Conservation (phyloP, 2,329 filamentous ascomycete genomes). For the Phaeosphaeria sp. region DNA sequence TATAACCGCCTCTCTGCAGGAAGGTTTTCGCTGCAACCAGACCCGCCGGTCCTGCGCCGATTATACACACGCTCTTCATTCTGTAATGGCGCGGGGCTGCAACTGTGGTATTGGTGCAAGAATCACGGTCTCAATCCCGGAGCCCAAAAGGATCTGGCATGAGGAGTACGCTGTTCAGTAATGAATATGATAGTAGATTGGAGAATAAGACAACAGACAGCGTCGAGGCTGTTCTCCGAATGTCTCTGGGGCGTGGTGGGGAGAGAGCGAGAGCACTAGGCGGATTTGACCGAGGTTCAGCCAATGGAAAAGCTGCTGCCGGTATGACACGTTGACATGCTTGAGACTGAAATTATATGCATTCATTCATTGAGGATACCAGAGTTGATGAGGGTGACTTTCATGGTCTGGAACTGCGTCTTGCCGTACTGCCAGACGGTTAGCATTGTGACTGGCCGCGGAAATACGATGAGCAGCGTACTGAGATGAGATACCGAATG, state of each 20-base stretch:
- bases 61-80: constrained; percentile 48
- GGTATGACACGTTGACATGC: not conserved
- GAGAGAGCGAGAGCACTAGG: not conserved
- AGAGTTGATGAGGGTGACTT: constrained; percentile 43
- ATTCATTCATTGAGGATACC: constrained; percentile 34
- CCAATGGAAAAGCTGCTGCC: not conserved
- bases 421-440: constrained; percentile 51
- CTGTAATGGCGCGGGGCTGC: not conserved
- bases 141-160: not conserved
- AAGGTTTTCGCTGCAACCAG: constrained; percentile 68
- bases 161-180: not conserved
- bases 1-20: constrained; percentile 67
- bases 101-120: not conserved
- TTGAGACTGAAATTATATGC: not conserved
- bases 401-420: constrained; percentile 60
- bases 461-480: constrained; percentile 23
- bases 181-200: not conserved
- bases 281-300: not conserved
- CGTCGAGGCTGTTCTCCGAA: not conserved
- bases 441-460: not conserved
- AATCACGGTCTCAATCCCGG: not conserved
- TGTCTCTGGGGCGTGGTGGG: not conserved
- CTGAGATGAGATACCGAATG: constrained; percentile 58
- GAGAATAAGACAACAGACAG: not conserved
- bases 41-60: constrained; percentile 55